Evolutionary conservation across 2,329 filamentous ascomycete species (phyloP).

Genomic region (Taxawa tesnikishii): DNA sequence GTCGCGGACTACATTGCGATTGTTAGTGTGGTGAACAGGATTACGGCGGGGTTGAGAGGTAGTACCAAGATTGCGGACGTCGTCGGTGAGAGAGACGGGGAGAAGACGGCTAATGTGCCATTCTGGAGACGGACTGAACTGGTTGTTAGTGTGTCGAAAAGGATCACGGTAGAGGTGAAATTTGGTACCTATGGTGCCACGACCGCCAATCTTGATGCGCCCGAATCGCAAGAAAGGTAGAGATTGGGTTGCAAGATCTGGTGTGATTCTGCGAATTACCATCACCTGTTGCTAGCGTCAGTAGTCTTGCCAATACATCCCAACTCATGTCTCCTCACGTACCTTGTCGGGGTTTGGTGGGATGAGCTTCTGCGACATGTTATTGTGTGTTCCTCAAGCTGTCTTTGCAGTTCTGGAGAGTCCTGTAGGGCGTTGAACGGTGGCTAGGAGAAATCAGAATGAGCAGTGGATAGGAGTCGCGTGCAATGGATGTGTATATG

Average conservation of each 20-base stretch:
- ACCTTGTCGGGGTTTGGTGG: constrained; percentile 56
- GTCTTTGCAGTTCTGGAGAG: too few relatives aligned
- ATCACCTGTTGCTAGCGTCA: too few relatives aligned
- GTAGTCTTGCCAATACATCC: too few relatives aligned
- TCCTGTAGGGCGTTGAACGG: too few relatives aligned
- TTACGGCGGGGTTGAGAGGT: too few relatives aligned
- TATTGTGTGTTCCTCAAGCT: too few relatives aligned
- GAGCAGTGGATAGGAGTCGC: too few relatives aligned
- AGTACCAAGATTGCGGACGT: constrained; percentile 59
- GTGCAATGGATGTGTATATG: too few relatives aligned
- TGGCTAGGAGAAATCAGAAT: too few relatives aligned
- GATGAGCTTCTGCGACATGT: constrained; percentile 25
- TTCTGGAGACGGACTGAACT: constrained; percentile 60
- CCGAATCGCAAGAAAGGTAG: constrained; percentile 78
- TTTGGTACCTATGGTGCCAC: constrained; percentile 65
- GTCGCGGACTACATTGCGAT: constrained; percentile 25
- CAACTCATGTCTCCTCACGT: too few relatives aligned
- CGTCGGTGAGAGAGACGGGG: constrained; percentile 70
- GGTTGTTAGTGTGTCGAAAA: neutral
- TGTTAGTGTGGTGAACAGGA: too few relatives aligned
- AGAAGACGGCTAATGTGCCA: constrained; percentile 78
- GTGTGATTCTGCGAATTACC: constrained; percentile 77
- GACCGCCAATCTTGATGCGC: constrained; percentile 67
- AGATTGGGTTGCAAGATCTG: constrained; percentile 65
- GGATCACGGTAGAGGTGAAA: neutral